Conservation (phyloP, 805 yeast species). For the Zygoascus bituminiphila region DNA sequence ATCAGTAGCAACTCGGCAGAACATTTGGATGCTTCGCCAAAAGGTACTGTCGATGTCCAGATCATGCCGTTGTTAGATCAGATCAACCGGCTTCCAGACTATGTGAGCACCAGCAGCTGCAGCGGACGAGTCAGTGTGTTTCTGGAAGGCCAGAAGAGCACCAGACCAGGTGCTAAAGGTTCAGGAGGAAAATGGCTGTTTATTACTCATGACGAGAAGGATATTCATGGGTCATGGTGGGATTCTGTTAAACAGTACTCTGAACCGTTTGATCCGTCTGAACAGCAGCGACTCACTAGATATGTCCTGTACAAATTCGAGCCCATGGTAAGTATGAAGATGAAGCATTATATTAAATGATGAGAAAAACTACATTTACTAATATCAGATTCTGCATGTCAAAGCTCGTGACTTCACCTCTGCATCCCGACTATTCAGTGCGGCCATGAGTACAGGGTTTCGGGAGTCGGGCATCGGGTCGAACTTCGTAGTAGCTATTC, state of each 20-base stretch:
- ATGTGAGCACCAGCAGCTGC: conserved; percentile 85
- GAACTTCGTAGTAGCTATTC: conserved; percentile 65
- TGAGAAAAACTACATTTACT: too few relatives aligned
- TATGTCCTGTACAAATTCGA: conserved; percentile 71
- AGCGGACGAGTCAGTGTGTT: conserved; percentile 82
- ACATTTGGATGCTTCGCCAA: conserved; percentile 54
- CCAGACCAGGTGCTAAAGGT: conserved; percentile 72
- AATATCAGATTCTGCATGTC: conserved; percentile 53
- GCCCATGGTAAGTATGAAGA: conserved; percentile 43
- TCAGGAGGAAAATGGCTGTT: conserved; percentile 78
- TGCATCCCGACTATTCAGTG: conserved; percentile 55
- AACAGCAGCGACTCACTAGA: conserved; percentile 23
- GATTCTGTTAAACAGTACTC: conserved; percentile 17
- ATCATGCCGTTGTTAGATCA: conserved; percentile 65
- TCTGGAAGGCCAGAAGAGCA: conserved; percentile 56
- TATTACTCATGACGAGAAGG: conserved; percentile 56
- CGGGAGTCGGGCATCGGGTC: conserved; percentile 82
- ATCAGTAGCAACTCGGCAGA: conserved; percentile 37
- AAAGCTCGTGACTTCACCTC: conserved; percentile 54
- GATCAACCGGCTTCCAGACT: conserved; percentile 52
- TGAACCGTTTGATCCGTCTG: neutral
- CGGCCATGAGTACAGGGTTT: conserved; percentile 79
- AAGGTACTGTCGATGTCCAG: conserved; percentile 71
- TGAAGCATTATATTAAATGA: too few relatives aligned
- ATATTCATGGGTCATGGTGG: conserved; percentile 32